phyloP scores from a whole-genome alignment of 768 basidiomycete species.

The Wakefieldia striispora region DNA sequence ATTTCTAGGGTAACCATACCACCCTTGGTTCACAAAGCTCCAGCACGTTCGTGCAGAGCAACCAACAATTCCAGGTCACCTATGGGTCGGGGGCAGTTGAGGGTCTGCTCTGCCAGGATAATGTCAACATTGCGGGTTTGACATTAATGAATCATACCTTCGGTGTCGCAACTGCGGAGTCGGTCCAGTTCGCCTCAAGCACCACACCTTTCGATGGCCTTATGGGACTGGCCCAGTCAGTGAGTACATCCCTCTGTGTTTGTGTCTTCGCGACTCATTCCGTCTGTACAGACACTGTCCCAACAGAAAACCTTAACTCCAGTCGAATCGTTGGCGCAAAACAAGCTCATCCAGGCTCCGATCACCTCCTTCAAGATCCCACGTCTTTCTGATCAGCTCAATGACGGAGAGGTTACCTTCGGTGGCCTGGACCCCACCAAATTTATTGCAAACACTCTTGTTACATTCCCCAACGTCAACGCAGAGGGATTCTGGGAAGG shows the following conservation, averaged over 20 bases:
- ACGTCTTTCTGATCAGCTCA: constrained; percentile 59
- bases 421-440: constrained; percentile 72
- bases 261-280: neutral
- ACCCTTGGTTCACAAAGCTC: constrained; percentile 64
- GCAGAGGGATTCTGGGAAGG: constrained; percentile 79
- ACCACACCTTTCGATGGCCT: constrained; percentile 63
- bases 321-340: constrained; percentile 62
- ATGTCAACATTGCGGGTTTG: constrained; percentile 63
- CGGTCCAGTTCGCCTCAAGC: constrained; percentile 54
- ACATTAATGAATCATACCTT: constrained; percentile 57
- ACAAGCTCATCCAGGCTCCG: constrained; percentile 55
- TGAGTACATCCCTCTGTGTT: constrained; percentile 32
- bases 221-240: constrained; percentile 76
- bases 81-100: constrained; percentile 71
- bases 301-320: constrained; percentile 64
- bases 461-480: constrained; percentile 63
- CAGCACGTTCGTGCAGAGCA: constrained; percentile 56
- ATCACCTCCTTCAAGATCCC: constrained; percentile 82
- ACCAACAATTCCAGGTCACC: constrained; percentile 52
- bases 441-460: constrained; percentile 58
- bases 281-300: constrained; percentile 49
- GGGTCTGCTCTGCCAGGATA: constrained; percentile 63
- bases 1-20: constrained; percentile 54
- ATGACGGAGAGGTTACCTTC: constrained; percentile 80
- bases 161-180: constrained; percentile 63